These are phyloP conservation scores for Melaleuca alternifolia DNA, from an alignment of 345 rosid genomes.

Conservation along the genomic window DNA sequence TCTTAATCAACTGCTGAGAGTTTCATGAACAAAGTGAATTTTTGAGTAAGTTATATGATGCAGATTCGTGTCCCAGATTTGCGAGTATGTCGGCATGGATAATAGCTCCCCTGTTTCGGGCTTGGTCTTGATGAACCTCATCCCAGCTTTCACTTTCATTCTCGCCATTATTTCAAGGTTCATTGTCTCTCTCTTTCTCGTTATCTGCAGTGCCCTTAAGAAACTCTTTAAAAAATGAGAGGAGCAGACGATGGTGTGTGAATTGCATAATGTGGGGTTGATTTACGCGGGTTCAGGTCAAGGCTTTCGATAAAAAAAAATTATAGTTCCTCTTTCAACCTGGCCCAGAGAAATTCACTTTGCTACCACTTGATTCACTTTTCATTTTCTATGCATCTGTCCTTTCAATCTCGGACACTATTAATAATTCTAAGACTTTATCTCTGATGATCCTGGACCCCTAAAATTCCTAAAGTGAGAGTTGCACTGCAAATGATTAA, in stretches of 20 bases:
- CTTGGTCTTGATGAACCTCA: slow-evolving; percentile 12
- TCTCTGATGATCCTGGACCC: background rate
- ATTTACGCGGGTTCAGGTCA: slow-evolving; percentile 18
- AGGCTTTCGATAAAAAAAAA: background rate
- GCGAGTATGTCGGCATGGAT: slow-evolving; percentile 3
- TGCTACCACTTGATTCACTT: background rate
- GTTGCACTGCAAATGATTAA: background rate
- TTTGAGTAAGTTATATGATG: background rate
- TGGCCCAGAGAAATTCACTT: background rate
- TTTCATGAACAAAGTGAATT: background rate
- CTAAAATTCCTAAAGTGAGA: background rate
- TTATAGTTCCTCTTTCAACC: slow-evolving; percentile 18
- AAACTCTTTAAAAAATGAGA: background rate
- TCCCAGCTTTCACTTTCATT: slow-evolving; percentile 18
- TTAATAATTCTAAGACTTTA: background rate
- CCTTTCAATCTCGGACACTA: background rate
- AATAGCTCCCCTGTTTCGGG: slow-evolving; percentile 16
- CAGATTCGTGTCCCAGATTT: background rate
- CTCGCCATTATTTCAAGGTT: slow-evolving; percentile 22
- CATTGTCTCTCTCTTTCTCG: background rate
- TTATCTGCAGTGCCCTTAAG: background rate
- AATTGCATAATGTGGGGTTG: background rate
- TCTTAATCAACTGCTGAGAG: background rate
- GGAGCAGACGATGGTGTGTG: background rate
- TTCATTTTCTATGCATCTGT: background rate